Conservation (phyloP, 306 rosid species). For the Medicago lupulina region DNA sequence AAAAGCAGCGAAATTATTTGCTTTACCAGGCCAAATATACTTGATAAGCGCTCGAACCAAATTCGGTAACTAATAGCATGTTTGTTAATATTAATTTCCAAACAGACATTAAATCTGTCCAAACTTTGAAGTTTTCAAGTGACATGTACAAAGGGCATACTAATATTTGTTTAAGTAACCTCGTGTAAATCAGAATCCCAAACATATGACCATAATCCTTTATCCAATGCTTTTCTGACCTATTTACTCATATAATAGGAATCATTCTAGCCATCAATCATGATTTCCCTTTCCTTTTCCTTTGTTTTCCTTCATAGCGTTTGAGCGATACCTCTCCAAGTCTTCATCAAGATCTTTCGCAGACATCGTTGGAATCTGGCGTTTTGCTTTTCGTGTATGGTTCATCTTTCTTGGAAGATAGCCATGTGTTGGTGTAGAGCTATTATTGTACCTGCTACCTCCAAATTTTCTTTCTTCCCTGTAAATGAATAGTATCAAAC, state of each 20-base stretch:
- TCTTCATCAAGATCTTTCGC: constrained; percentile 68
- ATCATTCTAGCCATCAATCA: constrained; percentile 10
- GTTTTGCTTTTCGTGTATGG: constrained; percentile 30
- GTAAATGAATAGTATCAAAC: constrained; percentile 14
- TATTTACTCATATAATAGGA: constrained; percentile 18
- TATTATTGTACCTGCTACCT: constrained; percentile 33
- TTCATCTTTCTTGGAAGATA: constrained; percentile 35
- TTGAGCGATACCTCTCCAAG: constrained; percentile 60
- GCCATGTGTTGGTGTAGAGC: not conserved
- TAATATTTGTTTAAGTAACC: not conserved
- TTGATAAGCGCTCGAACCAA: not conserved
- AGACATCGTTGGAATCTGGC: constrained; percentile 40
- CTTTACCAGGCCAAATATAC: not conserved
- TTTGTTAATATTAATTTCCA: no score
- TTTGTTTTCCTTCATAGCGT: constrained; percentile 39
- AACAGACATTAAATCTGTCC: no score
- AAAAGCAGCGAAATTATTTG: not conserved
- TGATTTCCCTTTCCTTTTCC: constrained; percentile 26
- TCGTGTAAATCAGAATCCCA: constrained; percentile 17
- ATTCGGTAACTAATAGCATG: not conserved
- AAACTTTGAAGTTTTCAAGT: not conserved
- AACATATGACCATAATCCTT: not conserved
- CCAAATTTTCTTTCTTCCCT: constrained; percentile 43
- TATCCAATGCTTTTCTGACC: constrained; percentile 12
- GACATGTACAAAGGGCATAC: constrained; percentile 24